phyloP scores from a whole-genome alignment of 352 stramenopile genomes.

The Phytopythium sindhum region DNA sequence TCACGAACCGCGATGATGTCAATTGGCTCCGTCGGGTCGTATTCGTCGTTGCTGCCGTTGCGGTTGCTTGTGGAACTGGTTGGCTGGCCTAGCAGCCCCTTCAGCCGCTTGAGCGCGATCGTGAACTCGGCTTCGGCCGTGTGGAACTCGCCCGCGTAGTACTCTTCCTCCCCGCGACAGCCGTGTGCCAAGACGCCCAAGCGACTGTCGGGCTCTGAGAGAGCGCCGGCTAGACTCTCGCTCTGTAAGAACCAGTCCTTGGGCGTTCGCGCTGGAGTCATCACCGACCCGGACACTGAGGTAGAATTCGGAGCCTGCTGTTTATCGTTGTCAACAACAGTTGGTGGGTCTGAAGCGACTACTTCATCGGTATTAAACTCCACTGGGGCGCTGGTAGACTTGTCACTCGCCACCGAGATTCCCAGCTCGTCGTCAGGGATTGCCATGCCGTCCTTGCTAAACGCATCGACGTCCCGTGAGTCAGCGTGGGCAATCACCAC shows the following conservation, averaged over 20 bases:
- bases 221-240: constrained; percentile 14
- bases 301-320: background rate
- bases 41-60: constrained; percentile 6
- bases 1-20: background rate
- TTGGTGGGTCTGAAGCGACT: background rate
- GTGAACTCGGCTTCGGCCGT: constrained; percentile 36
- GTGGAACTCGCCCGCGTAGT: constrained; percentile 37
- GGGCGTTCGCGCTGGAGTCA: constrained; percentile 11
- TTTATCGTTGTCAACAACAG: background rate
- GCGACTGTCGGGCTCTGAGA: constrained; percentile 17
- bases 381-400: background rate
- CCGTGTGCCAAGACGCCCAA: constrained; percentile 22
- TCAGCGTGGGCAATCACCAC: constrained; percentile 12
- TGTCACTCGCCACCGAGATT: background rate
- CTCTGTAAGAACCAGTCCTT: constrained; percentile 34
- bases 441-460: background rate
- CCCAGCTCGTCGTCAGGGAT: background rate
- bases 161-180: constrained; percentile 38
- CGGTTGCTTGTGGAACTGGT: background rate
- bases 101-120: constrained; percentile 28
- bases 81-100: constrained; percentile 12
- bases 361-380: background rate
- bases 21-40: background rate
- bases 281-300: background rate
- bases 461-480: background rate